phyloP scores from a whole-genome alignment of 179 eudicot genomes.

The Nepenthes alata region DNA sequence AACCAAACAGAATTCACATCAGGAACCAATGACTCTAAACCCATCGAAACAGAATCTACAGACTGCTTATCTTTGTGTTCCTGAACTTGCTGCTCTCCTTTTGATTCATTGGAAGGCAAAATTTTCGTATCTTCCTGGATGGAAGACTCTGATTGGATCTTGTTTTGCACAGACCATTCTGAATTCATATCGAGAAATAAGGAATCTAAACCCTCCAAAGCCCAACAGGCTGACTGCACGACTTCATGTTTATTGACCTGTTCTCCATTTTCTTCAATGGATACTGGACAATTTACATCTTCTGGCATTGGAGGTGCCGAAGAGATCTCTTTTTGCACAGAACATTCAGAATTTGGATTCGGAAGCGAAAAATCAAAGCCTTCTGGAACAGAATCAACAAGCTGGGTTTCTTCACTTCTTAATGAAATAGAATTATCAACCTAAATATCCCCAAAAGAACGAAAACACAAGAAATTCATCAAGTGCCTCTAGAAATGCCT shows the following conservation, averaged over 20 bases:
- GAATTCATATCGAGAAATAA: too few species aligned
- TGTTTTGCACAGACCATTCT: too few species aligned
- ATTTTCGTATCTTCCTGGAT: too few species aligned
- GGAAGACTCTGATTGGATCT: too few species aligned
- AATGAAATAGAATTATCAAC: neutral
- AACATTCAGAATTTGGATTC: conserved; percentile 1
- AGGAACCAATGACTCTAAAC: conserved; percentile 5
- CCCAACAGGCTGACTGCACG: neutral
- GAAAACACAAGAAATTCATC: too few species aligned
- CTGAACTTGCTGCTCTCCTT: too few species aligned
- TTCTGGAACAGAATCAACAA: conserved; percentile 14
- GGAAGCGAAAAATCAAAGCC: conserved; percentile 6
- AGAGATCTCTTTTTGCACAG: conserved; percentile 5
- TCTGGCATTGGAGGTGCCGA: conserved; percentile 5
- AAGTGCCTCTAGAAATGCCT: too few species aligned
- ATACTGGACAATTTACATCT: neutral
- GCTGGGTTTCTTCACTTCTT: conserved; percentile 13
- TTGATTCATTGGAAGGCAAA: too few species aligned
- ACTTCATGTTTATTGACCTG: neutral
- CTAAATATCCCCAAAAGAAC: neutral
- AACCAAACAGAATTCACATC: conserved; percentile 3
- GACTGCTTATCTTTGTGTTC: conserved; percentile 8
- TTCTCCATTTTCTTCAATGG: conserved; percentile 1
- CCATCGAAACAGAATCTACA: conserved; percentile 14
- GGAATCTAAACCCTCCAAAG: too few species aligned